Evolutionary conservation across 371 early-diverging fungal genomes (phyloP).

Genomic region (Apophysomyces trapeziformis): DNA sequence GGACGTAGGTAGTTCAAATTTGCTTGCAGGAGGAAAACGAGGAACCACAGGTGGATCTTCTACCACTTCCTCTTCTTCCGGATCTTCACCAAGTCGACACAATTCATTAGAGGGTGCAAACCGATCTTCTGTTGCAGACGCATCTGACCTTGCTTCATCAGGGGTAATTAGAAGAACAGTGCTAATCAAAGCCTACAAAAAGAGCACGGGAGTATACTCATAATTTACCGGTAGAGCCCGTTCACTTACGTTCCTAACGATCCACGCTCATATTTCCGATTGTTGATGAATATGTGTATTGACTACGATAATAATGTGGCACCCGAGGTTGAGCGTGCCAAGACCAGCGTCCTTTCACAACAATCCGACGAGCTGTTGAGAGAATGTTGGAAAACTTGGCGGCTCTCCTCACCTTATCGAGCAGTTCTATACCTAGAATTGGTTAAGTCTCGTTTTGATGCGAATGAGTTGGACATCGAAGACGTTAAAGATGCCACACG

Average conservation of each 20-base stretch:
- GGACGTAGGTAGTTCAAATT: conserved; percentile 42
- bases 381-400: conserved; percentile 74
- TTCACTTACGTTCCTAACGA: conserved; percentile 63
- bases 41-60: not conserved
- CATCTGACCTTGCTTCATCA: not conserved
- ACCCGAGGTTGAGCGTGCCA: conserved; percentile 54
- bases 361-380: conserved; percentile 66
- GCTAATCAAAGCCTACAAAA: no score
- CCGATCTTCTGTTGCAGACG: not conserved
- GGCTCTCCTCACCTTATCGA: conserved; percentile 67
- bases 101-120: not conserved
- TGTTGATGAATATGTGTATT: conserved; percentile 62
- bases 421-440: conserved; percentile 70
- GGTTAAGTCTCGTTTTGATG: conserved; percentile 56
- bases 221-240: conserved; percentile 21
- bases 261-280: conserved; percentile 60
- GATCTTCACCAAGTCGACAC: not conserved
- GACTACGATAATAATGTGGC: conserved; percentile 55
- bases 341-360: conserved; percentile 56
- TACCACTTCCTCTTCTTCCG: not conserved
- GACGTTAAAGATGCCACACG: conserved; percentile 58
- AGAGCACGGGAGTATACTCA: not conserved
- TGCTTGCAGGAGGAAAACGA: conserved; percentile 26
- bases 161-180: no score
- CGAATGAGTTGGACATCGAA: conserved; percentile 47